Conservation (phyloP, 805 yeast species). For the Candida ipomoeae region DNA sequence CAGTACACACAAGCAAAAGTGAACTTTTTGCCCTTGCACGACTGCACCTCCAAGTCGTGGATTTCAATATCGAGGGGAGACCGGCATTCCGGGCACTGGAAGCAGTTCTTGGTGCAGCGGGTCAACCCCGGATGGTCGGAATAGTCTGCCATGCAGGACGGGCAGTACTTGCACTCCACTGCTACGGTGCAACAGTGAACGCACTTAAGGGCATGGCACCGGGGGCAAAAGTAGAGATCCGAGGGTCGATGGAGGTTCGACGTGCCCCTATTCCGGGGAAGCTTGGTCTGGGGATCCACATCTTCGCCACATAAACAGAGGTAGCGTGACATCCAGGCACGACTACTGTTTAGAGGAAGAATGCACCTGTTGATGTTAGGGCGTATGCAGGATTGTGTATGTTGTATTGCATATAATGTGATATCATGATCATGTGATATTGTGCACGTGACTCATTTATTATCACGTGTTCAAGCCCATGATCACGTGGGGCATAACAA, state of each 20-base stretch:
- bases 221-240: slow-evolving; percentile 34
- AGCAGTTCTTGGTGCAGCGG: slow-evolving; percentile 37
- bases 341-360: not conserved
- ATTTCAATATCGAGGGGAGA: slow-evolving; percentile 23
- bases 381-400: no score
- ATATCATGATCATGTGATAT: no score
- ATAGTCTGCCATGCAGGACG: slow-evolving; percentile 36
- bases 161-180: slow-evolving; percentile 31
- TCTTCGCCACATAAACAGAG: slow-evolving; percentile 13
- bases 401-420: no score
- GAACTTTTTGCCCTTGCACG: slow-evolving; percentile 11
- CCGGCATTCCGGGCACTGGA: slow-evolving; percentile 35
- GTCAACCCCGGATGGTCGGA: slow-evolving; percentile 19
- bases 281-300: not conserved
- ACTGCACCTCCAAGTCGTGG: slow-evolving; percentile 13
- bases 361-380: not conserved
- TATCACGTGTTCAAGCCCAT: no score
- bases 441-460: no score
- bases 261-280: slow-evolving; percentile 2
- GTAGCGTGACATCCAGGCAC: slow-evolving; percentile 8
- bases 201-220: slow-evolving; percentile 31
- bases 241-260: slow-evolving; percentile 17
- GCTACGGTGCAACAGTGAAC: slow-evolving; percentile 23
- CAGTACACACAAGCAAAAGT: slow-evolving; percentile 14
- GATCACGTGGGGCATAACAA: no score